A percentile compares a stretch with the other conserved stretches of the same genome.
These are phyloP conservation scores for Colletotrichum limetticola DNA, from an alignment of 2,329 filamentous ascomycete species.

Conservation along the genomic window DNA sequence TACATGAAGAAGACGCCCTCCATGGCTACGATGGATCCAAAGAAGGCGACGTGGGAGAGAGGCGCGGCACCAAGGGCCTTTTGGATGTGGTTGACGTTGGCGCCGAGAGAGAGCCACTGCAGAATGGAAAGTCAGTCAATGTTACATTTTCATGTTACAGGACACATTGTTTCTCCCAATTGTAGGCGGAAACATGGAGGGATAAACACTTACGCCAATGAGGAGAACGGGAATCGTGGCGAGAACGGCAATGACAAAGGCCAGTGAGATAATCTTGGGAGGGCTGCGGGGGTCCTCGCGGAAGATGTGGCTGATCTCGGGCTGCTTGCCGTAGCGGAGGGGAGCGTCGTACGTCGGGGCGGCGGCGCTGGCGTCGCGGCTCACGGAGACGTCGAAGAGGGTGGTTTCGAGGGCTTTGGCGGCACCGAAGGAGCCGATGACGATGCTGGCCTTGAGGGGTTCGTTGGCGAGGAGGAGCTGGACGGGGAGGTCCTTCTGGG, in stretches of 20 bases:
- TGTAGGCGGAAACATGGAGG: background rate
- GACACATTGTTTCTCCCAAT: background rate
- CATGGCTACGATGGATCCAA: conserved; percentile 86
- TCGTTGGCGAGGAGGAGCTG: conserved; percentile 78
- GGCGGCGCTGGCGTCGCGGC: conserved; percentile 70
- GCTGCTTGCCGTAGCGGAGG: conserved; percentile 83
- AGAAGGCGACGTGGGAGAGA: conserved; percentile 84
- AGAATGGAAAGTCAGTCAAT: conserved; percentile 37
- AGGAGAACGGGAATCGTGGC: conserved; percentile 80
- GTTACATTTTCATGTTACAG: conserved; percentile 7
- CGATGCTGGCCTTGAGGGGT: conserved; percentile 81
- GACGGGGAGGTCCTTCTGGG: conserved; percentile 87
- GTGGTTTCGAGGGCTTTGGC: conserved; percentile 73
- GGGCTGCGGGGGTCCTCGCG: conserved; percentile 82
- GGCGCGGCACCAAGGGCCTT: conserved; percentile 82
- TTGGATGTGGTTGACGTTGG: conserved; percentile 81
- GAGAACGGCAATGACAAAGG: conserved; percentile 79
- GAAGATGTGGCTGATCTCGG: conserved; percentile 94
- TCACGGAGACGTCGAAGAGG: conserved; percentile 78
- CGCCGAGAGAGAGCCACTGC: conserved; percentile 85
- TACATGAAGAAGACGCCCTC: conserved; percentile 96
- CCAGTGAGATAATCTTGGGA: conserved; percentile 79
- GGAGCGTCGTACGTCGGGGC: conserved; percentile 72
- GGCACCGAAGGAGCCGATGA: conserved; percentile 88
- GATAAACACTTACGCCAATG: conserved; percentile 66